A percentile compares a stretch with the other conserved stretches of the same genome.
Conservation (phyloP, 129 eudicot species). For the Artemisia annua region DNA sequence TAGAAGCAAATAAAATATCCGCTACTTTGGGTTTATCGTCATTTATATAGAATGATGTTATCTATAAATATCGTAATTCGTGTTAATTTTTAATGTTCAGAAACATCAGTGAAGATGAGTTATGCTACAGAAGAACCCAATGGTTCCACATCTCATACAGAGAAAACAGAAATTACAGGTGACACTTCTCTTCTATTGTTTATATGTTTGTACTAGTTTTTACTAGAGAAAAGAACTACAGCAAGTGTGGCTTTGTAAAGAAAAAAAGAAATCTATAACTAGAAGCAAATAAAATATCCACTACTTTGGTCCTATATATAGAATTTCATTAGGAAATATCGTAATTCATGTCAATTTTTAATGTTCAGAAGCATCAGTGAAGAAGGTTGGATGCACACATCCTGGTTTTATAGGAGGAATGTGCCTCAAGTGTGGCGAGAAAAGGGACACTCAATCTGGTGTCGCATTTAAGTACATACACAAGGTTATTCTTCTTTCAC, state of each 20-base stretch:
- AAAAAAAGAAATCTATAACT: neutral
- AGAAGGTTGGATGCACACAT: conserved; percentile 55
- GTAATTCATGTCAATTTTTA: conserved; percentile 11
- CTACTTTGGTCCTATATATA: neutral
- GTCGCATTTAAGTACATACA: conserved; percentile 78
- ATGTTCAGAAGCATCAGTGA: conserved; percentile 48
- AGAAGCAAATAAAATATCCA: conserved; percentile 13
- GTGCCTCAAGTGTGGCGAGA: conserved; percentile 82
- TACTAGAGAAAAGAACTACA: neutral
- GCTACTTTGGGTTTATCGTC: neutral
- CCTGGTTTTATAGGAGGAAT: conserved; percentile 74
- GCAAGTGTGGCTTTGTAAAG: neutral
- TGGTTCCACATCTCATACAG: conserved; percentile 41
- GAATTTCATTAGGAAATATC: neutral
- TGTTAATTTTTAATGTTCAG: conserved; percentile 37
- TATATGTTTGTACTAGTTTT: conserved; percentile 7
- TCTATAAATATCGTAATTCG: neutral
- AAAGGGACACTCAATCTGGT: conserved; percentile 62
- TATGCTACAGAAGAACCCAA: conserved; percentile 24
- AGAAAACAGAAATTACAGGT: conserved; percentile 36
- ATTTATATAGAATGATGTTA: neutral
- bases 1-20: conserved; percentile 8
- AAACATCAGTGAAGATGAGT: conserved; percentile 35
- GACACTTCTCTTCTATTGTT: conserved; percentile 22
- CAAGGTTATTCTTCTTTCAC: conserved; percentile 49